A percentile compares a stretch with the other conserved stretches of the same genome.
phyloP scores from a whole-genome alignment of 805 yeast species.

The Yarrowia alimentaria region DNA sequence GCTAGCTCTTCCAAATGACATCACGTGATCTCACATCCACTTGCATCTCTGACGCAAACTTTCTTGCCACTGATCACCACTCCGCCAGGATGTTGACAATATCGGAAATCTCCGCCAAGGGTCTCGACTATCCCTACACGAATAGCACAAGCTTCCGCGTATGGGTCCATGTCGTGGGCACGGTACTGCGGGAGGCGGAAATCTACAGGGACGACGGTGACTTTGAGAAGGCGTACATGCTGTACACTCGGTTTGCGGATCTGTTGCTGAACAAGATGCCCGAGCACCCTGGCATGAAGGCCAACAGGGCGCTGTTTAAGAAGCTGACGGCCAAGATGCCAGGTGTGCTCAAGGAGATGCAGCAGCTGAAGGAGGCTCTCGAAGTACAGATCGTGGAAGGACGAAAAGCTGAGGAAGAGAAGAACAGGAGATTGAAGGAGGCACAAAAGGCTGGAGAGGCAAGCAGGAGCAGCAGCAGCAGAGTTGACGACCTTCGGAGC shows the following conservation, averaged over 20 bases:
- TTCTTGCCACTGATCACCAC: slow-evolving; percentile 21
- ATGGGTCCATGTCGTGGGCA: slow-evolving; percentile 56
- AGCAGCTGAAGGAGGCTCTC: slow-evolving; percentile 30
- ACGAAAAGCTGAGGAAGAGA: slow-evolving; percentile 11
- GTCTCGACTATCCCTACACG: slow-evolving; percentile 51
- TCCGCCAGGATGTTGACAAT: slow-evolving; percentile 6
- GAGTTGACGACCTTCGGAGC: slow-evolving; percentile 4
- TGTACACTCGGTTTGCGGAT: slow-evolving; percentile 60
- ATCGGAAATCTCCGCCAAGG: slow-evolving; percentile 15
- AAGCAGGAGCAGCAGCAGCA: not conserved
- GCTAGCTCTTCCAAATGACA: no score
- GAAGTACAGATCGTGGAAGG: slow-evolving; percentile 14
- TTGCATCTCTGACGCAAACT: slow-evolving; percentile 25
- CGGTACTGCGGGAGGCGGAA: slow-evolving; percentile 45
- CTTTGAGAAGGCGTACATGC: slow-evolving; percentile 51
- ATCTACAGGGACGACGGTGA: slow-evolving; percentile 47
- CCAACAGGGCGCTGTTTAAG: slow-evolving; percentile 31
- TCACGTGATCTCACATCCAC: slow-evolving; percentile 9
- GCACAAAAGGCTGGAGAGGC: not conserved
- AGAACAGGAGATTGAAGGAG: slow-evolving; percentile 1
- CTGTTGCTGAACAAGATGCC: slow-evolving; percentile 50
- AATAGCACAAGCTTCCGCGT: slow-evolving; percentile 49
- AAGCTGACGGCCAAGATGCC: slow-evolving; percentile 34
- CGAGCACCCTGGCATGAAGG: slow-evolving; percentile 43
- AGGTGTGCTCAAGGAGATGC: slow-evolving; percentile 36